phyloP scores from a whole-genome alignment of 768 basidiomycete species.

The Collybia sordida region DNA sequence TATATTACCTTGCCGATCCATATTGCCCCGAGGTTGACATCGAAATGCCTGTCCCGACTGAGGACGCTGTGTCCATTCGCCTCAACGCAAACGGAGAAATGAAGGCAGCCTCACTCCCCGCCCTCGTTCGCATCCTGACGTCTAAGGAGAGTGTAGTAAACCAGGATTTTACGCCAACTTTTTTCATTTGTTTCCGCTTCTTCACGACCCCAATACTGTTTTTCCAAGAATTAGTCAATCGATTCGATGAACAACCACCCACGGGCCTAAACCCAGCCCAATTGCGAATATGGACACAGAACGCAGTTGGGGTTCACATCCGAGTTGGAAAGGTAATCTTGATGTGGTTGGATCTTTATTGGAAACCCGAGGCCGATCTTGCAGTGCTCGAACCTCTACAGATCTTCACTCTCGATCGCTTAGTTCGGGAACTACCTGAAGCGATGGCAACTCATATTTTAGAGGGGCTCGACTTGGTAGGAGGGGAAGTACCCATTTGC shows the following conservation, averaged over 20 bases:
- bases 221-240: constrained; percentile 35
- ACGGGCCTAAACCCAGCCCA: constrained; percentile 26
- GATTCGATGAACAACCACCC: constrained; percentile 45
- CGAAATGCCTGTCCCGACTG: constrained; percentile 24
- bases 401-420: constrained; percentile 17
- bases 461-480: constrained; percentile 24
- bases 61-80: constrained; percentile 18
- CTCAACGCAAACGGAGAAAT: constrained; percentile 25
- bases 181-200: constrained; percentile 73
- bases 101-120: constrained; percentile 34
- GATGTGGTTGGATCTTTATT: constrained; percentile 73
- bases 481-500: constrained; percentile 11
- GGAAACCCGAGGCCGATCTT: constrained; percentile 54
- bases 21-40: constrained; percentile 21
- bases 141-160: constrained; percentile 38
- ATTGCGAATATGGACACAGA: constrained; percentile 34
- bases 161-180: constrained; percentile 45
- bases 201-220: constrained; percentile 55
- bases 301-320: constrained; percentile 50
- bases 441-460: constrained; percentile 25
- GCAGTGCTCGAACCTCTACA: constrained; percentile 32
- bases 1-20: constrained; percentile 25
- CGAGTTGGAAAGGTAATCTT: constrained; percentile 61
- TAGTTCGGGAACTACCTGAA: constrained; percentile 27
- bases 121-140: constrained; percentile 46